Conservation (phyloP, 2,329 filamentous ascomycete genomes). For the Neurospora crassa region DNA sequence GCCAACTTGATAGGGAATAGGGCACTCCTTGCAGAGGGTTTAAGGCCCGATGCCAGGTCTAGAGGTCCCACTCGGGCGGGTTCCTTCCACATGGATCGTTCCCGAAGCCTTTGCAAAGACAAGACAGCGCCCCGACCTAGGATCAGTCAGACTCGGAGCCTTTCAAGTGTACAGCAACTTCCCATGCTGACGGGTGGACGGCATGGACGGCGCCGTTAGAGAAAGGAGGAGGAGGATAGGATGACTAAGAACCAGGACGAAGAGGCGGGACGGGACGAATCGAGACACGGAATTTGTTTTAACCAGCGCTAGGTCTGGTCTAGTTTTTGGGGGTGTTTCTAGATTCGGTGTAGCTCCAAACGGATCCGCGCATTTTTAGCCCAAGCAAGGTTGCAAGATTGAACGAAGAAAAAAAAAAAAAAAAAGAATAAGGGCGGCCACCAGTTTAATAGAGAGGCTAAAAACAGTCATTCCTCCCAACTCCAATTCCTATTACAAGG, state of each 20-base stretch:
- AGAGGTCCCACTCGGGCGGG: not conserved
- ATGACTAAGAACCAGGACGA: not conserved
- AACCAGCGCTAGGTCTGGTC: not conserved
- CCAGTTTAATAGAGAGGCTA: not conserved
- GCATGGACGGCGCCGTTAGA: not conserved
- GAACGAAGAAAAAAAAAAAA: not conserved
- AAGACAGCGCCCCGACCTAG: not conserved
- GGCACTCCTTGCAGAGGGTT: not conserved
- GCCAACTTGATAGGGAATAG: not conserved
- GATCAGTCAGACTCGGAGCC: not conserved
- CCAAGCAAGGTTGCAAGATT: conserved; percentile 3
- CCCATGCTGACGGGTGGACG: not conserved
- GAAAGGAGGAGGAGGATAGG: not conserved
- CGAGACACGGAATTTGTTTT: not conserved
- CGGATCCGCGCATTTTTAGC: conserved; percentile 3
- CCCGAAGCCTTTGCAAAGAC: not conserved
- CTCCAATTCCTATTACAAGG: not conserved
- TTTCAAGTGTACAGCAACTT: not conserved
- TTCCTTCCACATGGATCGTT: not conserved
- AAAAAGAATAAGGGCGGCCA: conserved; percentile 1
- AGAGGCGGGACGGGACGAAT: not conserved
- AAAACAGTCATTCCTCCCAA: not conserved
- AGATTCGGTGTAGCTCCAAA: not conserved
- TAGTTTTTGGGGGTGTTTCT: conserved; percentile 4
- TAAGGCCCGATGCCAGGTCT: not conserved